phyloP scores from a whole-genome alignment of 129 eudicot species.

The Lactuca sativa region DNA sequence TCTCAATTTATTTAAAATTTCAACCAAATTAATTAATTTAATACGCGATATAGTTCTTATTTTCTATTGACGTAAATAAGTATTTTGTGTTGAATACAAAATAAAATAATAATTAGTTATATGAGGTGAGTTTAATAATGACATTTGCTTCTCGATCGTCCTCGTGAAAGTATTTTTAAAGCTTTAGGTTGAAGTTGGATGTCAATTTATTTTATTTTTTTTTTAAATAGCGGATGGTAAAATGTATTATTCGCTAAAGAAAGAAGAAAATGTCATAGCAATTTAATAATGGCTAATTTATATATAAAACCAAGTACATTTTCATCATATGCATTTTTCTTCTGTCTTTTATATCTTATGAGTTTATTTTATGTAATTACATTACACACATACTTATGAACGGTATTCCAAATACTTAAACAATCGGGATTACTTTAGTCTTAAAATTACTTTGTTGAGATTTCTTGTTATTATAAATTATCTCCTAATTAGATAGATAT shows the following conservation, averaged over 20 bases:
- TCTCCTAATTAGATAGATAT: no score
- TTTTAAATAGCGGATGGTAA: neutral
- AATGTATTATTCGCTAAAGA: slow-evolving; percentile 1
- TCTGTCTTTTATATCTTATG: neutral
- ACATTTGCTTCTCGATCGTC: neutral
- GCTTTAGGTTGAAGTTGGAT: neutral
- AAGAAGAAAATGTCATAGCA: slow-evolving; percentile 23
- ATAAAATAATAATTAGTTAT: neutral
- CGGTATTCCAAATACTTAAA: no score
- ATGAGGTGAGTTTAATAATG: neutral
- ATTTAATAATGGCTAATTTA: slow-evolving; percentile 4
- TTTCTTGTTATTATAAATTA: no score
- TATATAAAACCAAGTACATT: slow-evolving; percentile 3
- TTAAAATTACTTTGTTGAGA: no score
- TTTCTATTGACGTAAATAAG: neutral
- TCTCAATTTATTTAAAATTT: no score
- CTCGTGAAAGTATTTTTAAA: neutral
- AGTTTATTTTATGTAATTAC: neutral
- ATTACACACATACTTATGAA: no score
- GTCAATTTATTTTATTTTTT: neutral
- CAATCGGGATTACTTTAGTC: no score
- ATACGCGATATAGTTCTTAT: neutral
- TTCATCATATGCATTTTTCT: neutral
- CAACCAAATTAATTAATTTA: no score
- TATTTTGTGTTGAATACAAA: neutral